Evolutionary conservation across 306 rosid genomes (phyloP).

Genomic region (Potentilla sterilis): DNA sequence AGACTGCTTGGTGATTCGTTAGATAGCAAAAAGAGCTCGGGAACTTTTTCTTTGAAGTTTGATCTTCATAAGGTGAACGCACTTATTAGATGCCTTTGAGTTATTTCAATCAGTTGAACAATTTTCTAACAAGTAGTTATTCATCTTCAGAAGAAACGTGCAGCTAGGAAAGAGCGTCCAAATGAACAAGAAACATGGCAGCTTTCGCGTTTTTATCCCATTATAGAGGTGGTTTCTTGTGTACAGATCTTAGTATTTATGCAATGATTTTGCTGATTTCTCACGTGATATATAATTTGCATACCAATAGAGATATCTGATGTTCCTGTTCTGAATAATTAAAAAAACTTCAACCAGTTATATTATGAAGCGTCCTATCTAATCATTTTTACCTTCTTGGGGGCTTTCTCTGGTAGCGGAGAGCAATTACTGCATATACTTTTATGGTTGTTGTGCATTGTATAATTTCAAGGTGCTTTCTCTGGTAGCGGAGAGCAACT

Average conservation of each 20-base stretch:
- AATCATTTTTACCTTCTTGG: neutral
- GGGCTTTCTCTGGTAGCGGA: neutral
- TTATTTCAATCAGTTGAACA: neutral
- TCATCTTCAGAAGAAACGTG: conserved; percentile 76
- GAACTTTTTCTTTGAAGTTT: conserved; percentile 78
- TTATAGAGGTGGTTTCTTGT: conserved; percentile 57
- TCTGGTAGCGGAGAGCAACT: neutral
- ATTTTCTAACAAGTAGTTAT: conserved; percentile 33
- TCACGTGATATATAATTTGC: neutral
- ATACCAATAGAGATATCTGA: neutral
- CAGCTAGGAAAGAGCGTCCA: conserved; percentile 73
- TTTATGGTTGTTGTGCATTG: neutral
- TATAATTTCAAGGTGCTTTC: neutral
- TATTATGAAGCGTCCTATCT: neutral
- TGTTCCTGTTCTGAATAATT: neutral
- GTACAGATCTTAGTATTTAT: neutral
- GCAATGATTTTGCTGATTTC: neutral
- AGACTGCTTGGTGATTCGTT: conserved; percentile 70
- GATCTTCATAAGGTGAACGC: conserved; percentile 69
- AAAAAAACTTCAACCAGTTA: neutral
- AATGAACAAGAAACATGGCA: conserved; percentile 83
- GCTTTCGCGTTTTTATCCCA: conserved; percentile 87
- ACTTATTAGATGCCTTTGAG: conserved; percentile 9
- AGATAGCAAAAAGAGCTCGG: conserved; percentile 58
- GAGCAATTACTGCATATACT: neutral